Base-by-base conservation (phyloP, 371 early-diverging fungal species). In the Funneliformis caledonium region DNA sequence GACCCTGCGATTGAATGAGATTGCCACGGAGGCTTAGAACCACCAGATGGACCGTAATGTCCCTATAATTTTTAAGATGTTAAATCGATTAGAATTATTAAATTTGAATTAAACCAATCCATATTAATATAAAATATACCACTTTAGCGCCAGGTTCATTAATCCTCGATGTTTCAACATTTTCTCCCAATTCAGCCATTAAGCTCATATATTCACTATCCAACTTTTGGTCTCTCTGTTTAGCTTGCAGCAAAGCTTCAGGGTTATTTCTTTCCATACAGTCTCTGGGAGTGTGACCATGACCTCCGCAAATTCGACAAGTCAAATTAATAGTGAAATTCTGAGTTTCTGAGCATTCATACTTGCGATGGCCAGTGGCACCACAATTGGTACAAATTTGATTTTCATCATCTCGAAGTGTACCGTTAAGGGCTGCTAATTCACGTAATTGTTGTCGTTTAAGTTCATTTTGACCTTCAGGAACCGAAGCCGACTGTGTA, bases 311-410 rank as follows among this genome's bases (percentile, higher is more conserved):
- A 81, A 96, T 93, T 43, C 93, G 93, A 86, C 99, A 98, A 2
- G 94, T 91, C 61, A 98, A 85, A 70, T 88, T 94, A 81, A 90
- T 90, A 1, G 97, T 97, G 76, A 95, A 92, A 83, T 96, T 98
- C 81, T 89, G 90, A 50, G 90, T 86, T 83, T 98, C 97, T 19
- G 97, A 93, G 84, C 99, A 98, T 83, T 97, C 97, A 83, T 91
- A 97, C 78, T 91, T 88, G 72, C 96, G 92, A 88, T 98, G 99
- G 9, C 98, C 97, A 67, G 93, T 82, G 19, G 88, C 92, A 82
- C 98, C 99, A 84, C 99, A 98, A 86, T 97, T 97, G 76, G 91
- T 87, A 85, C 98, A 98, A 1, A 95, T 93, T 83, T 96, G 97
- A 81, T 93, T 94, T 85, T 97, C 97, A 83, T 97, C 98, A 82